phyloP scores from a whole-genome alignment of 2,329 filamentous ascomycete genomes.

The Pseudogymnoascus sp. region DNA sequence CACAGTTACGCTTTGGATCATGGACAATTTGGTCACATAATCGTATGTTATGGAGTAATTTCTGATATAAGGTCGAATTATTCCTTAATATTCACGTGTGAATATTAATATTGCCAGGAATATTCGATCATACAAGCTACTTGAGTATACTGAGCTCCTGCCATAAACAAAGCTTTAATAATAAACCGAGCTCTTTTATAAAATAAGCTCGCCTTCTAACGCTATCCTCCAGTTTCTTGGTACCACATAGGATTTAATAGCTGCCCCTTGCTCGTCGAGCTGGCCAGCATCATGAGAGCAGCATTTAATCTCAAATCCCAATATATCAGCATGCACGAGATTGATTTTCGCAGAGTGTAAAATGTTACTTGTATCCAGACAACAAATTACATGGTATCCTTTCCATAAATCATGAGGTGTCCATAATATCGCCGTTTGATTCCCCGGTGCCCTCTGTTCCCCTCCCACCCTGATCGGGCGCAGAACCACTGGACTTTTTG shows the following conservation, averaged over 20 bases:
- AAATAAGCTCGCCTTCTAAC: too few species aligned
- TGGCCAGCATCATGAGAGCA: neutral
- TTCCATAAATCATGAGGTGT: neutral
- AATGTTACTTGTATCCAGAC: neutral
- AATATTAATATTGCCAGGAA: neutral
- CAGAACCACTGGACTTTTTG: neutral
- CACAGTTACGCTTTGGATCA: neutral
- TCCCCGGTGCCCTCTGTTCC: neutral
- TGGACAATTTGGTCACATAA: too few species aligned
- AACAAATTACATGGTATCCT: neutral
- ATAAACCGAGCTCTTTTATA: neutral
- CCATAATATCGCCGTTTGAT: neutral
- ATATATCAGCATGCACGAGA: neutral
- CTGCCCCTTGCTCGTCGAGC: too few species aligned
- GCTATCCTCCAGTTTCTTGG: neutral
- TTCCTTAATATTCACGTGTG: neutral
- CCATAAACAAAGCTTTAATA: neutral
- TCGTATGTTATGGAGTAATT: too few species aligned
- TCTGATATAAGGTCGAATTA: neutral
- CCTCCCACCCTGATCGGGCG: neutral
- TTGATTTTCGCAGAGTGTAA: neutral
- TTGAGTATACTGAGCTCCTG: too few species aligned
- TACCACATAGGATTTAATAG: neutral
- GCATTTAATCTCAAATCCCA: neutral
- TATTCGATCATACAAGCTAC: neutral